These are phyloP conservation scores for Leucocoprinus leucothites DNA, from an alignment of 768 basidiomycete species.

Conservation along the genomic window DNA sequence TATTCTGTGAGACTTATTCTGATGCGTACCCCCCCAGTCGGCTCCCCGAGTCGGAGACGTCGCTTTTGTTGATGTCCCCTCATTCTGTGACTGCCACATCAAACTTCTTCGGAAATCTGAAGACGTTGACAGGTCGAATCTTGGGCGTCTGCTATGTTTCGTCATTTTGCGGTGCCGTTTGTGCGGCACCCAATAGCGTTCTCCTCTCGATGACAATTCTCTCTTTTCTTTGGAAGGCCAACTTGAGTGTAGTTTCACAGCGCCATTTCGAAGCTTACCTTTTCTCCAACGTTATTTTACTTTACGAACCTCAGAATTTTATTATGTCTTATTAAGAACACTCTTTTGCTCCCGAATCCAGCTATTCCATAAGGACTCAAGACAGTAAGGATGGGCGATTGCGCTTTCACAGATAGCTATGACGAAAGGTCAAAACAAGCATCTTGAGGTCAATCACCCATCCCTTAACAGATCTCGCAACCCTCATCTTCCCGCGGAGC, in stretches of 20 bases:
- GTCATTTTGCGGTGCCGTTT: not conserved
- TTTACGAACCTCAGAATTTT: not conserved
- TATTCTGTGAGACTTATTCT: not conserved
- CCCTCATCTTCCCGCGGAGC: conserved; percentile 9
- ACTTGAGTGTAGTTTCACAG: not conserved
- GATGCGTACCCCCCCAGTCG: conserved; percentile 2
- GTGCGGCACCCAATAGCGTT: not conserved
- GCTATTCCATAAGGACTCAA: too few species aligned
- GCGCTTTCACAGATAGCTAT: not conserved
- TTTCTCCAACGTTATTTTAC: not conserved
- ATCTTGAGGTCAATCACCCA: too few species aligned
- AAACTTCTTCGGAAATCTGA: conserved; percentile 7
- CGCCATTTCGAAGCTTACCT: not conserved
- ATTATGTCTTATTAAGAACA: too few species aligned
- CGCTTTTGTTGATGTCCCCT: not conserved
- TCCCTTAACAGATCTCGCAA: not conserved
- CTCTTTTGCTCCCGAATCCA: too few species aligned
- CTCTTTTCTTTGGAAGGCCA: too few species aligned
- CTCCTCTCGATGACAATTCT: too few species aligned
- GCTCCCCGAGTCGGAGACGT: conserved; percentile 12
- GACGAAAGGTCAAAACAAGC: not conserved
- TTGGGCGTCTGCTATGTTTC: not conserved
- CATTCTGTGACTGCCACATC: not conserved
- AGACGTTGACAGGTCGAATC: not conserved
- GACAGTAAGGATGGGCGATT: too few species aligned